phyloP scores from a whole-genome alignment of 306 rosid genomes.

The Gleditsia sinensis region DNA sequence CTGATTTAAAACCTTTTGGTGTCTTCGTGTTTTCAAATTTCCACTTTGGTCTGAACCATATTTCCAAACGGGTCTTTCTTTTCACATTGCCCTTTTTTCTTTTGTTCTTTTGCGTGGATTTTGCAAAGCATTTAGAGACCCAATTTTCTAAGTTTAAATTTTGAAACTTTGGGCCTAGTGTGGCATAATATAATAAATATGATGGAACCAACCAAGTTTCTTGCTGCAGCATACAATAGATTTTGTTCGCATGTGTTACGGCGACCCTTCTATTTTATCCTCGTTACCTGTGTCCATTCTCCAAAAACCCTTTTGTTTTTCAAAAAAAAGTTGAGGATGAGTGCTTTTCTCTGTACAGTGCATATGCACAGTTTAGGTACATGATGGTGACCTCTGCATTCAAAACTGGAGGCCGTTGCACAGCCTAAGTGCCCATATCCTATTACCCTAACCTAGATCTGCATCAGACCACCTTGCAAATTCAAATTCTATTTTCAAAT shows the following conservation, averaged over 20 bases:
- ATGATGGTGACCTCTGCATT: conserved; percentile 41
- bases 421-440: not conserved
- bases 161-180: conserved; percentile 25
- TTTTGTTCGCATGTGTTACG: conserved; percentile 48
- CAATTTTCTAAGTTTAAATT: conserved; percentile 35
- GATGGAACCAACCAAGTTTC: conserved; percentile 17
- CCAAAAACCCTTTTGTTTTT: conserved; percentile 15
- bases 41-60: conserved; percentile 31
- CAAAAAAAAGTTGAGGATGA: not conserved
- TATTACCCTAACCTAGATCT: not conserved
- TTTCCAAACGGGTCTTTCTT: conserved; percentile 28
- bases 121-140: conserved; percentile 8
- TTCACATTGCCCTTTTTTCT: conserved; percentile 20
- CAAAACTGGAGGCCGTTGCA: conserved; percentile 36
- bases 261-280: conserved; percentile 48
- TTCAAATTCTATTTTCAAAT: conserved; percentile 32
- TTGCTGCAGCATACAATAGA: conserved; percentile 38
- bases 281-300: conserved; percentile 28
- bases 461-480: not conserved
- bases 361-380: conserved; percentile 32
- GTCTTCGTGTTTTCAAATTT: conserved; percentile 46
- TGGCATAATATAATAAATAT: not conserved
- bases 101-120: conserved; percentile 29
- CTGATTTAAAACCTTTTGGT: conserved; percentile 1
- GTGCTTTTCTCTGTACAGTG: conserved; percentile 30